Conservation (phyloP, 2,329 filamentous ascomycete genomes). For the Cordyceps pruinosa region DNA sequence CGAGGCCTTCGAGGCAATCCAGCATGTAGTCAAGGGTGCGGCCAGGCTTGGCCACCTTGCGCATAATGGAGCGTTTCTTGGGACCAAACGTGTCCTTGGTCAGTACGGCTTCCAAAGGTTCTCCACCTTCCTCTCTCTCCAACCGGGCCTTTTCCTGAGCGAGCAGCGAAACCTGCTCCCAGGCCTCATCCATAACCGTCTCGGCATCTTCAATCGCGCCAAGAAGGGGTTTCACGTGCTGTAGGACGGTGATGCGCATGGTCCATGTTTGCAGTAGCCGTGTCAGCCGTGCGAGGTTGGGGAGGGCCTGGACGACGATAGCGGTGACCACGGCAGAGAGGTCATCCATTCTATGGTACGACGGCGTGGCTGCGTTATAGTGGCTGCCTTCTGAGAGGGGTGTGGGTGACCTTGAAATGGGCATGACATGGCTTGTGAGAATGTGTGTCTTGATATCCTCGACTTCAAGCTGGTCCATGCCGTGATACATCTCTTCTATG, state of each 20-base stretch:
- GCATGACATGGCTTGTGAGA: constrained; percentile 69
- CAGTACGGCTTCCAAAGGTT: constrained; percentile 18
- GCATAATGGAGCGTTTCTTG: constrained; percentile 58
- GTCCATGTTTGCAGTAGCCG: constrained; percentile 72
- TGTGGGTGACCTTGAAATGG: constrained; percentile 34
- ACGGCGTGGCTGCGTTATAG: constrained; percentile 20
- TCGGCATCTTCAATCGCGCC: constrained; percentile 59
- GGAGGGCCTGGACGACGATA: constrained; percentile 82
- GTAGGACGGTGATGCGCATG: constrained; percentile 66
- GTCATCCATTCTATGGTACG: constrained; percentile 72
- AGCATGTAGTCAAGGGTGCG: constrained; percentile 75
- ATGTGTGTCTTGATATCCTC: constrained; percentile 89
- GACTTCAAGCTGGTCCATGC: constrained; percentile 63
- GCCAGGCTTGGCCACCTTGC: constrained; percentile 64
- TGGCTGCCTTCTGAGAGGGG: constrained; percentile 27
- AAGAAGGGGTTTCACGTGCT: constrained; percentile 64
- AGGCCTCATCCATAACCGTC: constrained; percentile 57
- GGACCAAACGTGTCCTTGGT: constrained; percentile 44
- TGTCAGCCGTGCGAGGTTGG: constrained; percentile 67
- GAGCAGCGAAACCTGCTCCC: constrained; percentile 49
- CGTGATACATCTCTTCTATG: constrained; percentile 64
- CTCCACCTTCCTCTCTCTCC: constrained; percentile 14
- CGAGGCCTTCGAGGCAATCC: constrained; percentile 74
- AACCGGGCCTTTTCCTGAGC: constrained; percentile 15
- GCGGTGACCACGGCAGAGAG: constrained; percentile 85